A percentile compares a stretch with the other conserved stretches of the same genome.
Evolutionary conservation across 805 yeast genomes (phyloP).

Genomic region (Teunomyces aglyptinius): DNA sequence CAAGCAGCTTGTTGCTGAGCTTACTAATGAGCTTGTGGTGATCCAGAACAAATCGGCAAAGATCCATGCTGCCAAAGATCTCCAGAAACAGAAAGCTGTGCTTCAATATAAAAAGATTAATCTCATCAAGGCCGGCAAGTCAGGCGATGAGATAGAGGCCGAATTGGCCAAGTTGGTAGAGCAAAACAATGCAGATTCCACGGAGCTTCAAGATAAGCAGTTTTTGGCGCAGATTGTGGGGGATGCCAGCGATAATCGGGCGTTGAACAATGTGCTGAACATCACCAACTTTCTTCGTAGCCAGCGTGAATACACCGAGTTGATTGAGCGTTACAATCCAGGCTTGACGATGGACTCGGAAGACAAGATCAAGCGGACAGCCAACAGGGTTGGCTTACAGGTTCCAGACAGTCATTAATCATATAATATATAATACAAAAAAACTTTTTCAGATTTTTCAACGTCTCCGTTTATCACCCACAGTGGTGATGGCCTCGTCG

Average conservation of each 20-base stretch:
- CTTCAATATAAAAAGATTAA: conserved; percentile 50
- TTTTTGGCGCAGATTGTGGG: conserved; percentile 23
- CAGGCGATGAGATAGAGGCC: conserved; percentile 34
- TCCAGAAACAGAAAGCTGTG: conserved; percentile 45
- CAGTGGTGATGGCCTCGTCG: conserved; percentile 11
- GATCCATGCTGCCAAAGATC: conserved; percentile 37
- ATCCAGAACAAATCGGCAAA: conserved; percentile 35
- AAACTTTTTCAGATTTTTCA: background rate
- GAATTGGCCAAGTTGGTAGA: conserved; percentile 14
- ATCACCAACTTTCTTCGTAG: conserved; percentile 60
- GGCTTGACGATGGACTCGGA: conserved; percentile 74
- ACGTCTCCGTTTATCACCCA: conserved; percentile 12
- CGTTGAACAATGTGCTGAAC: conserved; percentile 50
- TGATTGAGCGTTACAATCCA: conserved; percentile 84
- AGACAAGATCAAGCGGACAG: conserved; percentile 77
- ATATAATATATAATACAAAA: background rate
- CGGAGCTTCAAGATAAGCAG: conserved; percentile 6
- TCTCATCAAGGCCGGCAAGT: conserved; percentile 33
- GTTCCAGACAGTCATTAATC: conserved; percentile 25
- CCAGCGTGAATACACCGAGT: conserved; percentile 74
- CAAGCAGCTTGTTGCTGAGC: conserved; percentile 18
- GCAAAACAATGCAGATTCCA: conserved; percentile 8
- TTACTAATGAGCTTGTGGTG: conserved; percentile 40
- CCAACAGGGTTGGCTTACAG: conserved; percentile 81
- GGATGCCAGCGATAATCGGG: conserved; percentile 12